Evolutionary conservation across 2,329 filamentous ascomycete species (phyloP).

Genomic region (Phymatotrichopsis omnivora): DNA sequence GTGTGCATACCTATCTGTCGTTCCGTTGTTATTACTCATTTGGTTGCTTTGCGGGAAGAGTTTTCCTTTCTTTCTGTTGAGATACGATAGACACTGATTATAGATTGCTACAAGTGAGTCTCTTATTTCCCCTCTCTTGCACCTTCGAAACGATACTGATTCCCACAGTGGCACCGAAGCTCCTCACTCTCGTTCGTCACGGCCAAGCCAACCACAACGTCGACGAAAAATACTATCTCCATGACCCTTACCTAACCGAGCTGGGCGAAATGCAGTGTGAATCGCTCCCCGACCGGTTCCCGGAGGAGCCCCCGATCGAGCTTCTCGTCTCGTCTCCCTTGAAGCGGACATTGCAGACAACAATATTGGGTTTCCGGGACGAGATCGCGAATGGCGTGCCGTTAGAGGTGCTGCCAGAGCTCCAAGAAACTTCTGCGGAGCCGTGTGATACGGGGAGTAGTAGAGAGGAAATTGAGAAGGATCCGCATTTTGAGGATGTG

Average conservation of each 20-base stretch:
- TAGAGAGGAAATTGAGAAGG: constrained; percentile 28
- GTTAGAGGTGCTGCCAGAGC: constrained; percentile 31
- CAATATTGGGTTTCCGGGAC: constrained; percentile 31
- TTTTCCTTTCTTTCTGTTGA: too few relatives aligned
- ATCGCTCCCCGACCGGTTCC: constrained; percentile 22
- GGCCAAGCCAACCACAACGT: constrained; percentile 30
- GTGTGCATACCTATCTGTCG: too few relatives aligned
- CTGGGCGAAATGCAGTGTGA: constrained; percentile 28
- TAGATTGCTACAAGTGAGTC: too few relatives aligned
- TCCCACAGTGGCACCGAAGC: constrained; percentile 15
- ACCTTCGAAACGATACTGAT: too few relatives aligned
- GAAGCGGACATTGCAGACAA: constrained; percentile 34
- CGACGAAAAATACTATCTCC: constrained; percentile 23
- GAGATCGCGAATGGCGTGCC: constrained; percentile 21
- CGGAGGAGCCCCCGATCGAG: constrained; percentile 23
- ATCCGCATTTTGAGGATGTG: constrained; percentile 32
- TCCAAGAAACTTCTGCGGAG: constrained; percentile 33
- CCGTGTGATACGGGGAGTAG: constrained; percentile 34
- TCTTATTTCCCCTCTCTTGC: too few relatives aligned
- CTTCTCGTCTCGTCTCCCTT: constrained; percentile 34
- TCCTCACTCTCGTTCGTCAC: constrained; percentile 28
- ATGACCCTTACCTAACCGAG: constrained; percentile 27
- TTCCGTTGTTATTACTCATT: too few relatives aligned
- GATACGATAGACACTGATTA: too few relatives aligned
- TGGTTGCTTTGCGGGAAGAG: too few relatives aligned